Conservation (phyloP, 2,329 filamentous ascomycete species). For the Paraconiothyrium brasiliense region DNA sequence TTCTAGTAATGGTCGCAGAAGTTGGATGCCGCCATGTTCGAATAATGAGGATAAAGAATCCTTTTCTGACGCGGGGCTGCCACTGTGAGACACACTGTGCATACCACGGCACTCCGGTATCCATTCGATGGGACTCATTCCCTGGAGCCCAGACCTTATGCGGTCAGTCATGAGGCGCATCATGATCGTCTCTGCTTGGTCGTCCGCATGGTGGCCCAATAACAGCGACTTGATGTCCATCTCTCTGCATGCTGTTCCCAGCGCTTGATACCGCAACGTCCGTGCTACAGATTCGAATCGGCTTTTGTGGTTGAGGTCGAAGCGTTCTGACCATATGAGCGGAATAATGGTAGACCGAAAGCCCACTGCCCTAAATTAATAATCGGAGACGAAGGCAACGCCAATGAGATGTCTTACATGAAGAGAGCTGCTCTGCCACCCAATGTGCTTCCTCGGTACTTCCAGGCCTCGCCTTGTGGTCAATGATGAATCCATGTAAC, state of each 20-base stretch:
- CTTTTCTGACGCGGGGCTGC: constrained; percentile 10
- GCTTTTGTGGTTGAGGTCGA: constrained; percentile 57
- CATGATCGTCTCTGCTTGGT: constrained; percentile 89
- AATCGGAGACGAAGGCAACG: not conserved
- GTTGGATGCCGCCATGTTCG: constrained; percentile 72
- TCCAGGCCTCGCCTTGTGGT: constrained; percentile 66
- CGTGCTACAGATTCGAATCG: constrained; percentile 84
- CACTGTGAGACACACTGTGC: constrained; percentile 69
- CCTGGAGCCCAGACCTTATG: constrained; percentile 73
- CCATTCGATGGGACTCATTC: constrained; percentile 70
- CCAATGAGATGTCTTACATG: constrained; percentile 49
- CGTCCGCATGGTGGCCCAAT: constrained; percentile 87
- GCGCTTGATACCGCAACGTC: constrained; percentile 73
- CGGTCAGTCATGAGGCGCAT: constrained; percentile 78
- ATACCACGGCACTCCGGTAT: constrained; percentile 88
- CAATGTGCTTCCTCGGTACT: constrained; percentile 64
- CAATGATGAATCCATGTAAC: constrained; percentile 67
- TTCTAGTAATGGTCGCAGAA: constrained; percentile 74
- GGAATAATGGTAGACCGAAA: constrained; percentile 45
- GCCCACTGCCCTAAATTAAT: constrained; percentile 35
- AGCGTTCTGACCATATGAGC: constrained; percentile 50
- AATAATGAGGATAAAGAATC: constrained; percentile 27
- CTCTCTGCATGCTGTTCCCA: constrained; percentile 70
- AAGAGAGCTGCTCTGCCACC: constrained; percentile 58
- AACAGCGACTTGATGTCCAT: constrained; percentile 69